Percentiles rank a stretch among this genome's conserved stretches.
Evolutionary conservation across 805 yeast genomes (phyloP).

Genomic region (Saccharomycodes ludwigii): DNA sequence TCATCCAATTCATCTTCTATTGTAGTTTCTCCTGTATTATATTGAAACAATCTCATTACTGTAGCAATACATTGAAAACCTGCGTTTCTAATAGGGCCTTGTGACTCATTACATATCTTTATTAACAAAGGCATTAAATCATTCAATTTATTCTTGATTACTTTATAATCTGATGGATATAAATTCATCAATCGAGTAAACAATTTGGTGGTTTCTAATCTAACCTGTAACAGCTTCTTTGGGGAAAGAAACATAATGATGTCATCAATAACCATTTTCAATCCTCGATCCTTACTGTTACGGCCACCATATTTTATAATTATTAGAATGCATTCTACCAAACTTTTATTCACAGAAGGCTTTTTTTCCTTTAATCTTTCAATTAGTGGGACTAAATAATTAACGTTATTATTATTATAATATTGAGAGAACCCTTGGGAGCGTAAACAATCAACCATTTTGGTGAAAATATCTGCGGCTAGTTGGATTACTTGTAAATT

Average conservation of each 20-base stretch:
- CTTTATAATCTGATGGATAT: conserved; percentile 10
- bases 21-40: conserved; percentile 52
- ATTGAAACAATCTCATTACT: conserved; percentile 53
- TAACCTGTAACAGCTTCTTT: conserved; percentile 76
- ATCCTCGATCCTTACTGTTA: conserved; percentile 30
- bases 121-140: conserved; percentile 40
- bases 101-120: conserved; percentile 68
- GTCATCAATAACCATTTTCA: conserved; percentile 46
- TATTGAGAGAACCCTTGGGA: conserved; percentile 39
- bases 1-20: conserved; percentile 56
- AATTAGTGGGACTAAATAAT: conserved; percentile 48
- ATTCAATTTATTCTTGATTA: conserved; percentile 6
- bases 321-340: no score
- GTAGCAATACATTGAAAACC: conserved; percentile 73
- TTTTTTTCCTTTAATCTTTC: conserved; percentile 78
- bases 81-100: conserved; percentile 69
- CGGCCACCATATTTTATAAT: no score
- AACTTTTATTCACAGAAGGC: conserved; percentile 49
- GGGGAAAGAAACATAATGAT: conserved; percentile 24
- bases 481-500: conserved; percentile 76
- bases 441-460: conserved; percentile 56
- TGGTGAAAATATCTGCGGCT: conserved; percentile 55
- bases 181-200: conserved; percentile 49
- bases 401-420: conserved; percentile 18
- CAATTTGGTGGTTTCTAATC: conserved; percentile 55